These are phyloP conservation scores for Apiospora arundinis DNA, from an alignment of 2,329 filamentous ascomycete genomes.

Conservation along the genomic window DNA sequence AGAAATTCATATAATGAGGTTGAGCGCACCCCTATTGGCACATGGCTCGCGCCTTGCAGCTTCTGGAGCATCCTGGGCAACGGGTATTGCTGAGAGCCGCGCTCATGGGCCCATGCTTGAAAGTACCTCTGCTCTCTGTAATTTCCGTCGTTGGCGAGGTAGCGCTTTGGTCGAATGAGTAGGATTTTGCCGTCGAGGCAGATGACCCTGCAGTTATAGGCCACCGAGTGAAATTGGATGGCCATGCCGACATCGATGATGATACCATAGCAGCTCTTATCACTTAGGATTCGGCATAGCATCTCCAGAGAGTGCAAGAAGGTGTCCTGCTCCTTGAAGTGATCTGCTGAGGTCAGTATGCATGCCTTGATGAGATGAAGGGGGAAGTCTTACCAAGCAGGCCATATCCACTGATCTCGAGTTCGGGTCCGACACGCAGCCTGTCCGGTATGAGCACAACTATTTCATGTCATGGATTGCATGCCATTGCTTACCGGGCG, in stretches of 20 bases:
- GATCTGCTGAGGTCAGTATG: slow-evolving; percentile 53
- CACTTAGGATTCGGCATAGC: slow-evolving; percentile 63
- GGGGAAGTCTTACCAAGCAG: slow-evolving; percentile 48
- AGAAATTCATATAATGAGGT: too few relatives aligned
- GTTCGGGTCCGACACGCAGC: slow-evolving; percentile 65
- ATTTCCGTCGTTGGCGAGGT: slow-evolving; percentile 73
- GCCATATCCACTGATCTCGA: slow-evolving; percentile 66
- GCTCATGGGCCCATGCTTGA: slow-evolving; percentile 65
- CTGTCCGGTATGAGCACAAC: too few relatives aligned
- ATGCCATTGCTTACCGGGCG: slow-evolving; percentile 45
- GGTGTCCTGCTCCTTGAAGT: slow-evolving; percentile 65
- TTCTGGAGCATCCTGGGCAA: slow-evolving; percentile 65
- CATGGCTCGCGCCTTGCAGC: slow-evolving; percentile 51
- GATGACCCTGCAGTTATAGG: slow-evolving; percentile 72
- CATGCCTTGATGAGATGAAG: slow-evolving; percentile 42
- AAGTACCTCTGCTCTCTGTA: slow-evolving; percentile 68
- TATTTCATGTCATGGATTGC: too few relatives aligned
- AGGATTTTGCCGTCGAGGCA: slow-evolving; percentile 71
- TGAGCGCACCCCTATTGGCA: slow-evolving; percentile 74
- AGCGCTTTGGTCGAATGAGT: slow-evolving; percentile 75
- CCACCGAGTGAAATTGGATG: slow-evolving; percentile 65
- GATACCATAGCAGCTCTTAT: slow-evolving; percentile 68
- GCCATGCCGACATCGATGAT: slow-evolving; percentile 69
- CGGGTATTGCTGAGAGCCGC: slow-evolving; percentile 68
- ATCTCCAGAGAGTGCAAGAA: slow-evolving; percentile 68